phyloP scores from a whole-genome alignment of 2,329 filamentous ascomycete genomes.

The Teratosphaeria zuluensis region DNA sequence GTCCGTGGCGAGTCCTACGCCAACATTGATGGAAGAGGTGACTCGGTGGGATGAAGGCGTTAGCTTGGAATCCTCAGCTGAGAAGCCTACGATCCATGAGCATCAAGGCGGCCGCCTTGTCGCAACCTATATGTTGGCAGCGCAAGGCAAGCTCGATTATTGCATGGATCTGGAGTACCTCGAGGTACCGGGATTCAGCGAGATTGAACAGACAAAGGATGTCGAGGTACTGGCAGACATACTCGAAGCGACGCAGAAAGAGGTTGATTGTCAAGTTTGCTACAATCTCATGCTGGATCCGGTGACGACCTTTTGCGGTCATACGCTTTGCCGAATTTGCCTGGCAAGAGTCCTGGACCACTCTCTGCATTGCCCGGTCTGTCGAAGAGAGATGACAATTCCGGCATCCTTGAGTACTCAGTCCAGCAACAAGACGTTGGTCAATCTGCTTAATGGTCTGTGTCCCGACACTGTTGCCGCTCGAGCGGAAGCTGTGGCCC shows the following conservation, averaged over 20 bases:
- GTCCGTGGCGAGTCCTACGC: constrained; percentile 23
- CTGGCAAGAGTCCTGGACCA: constrained; percentile 68
- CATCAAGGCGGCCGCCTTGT: constrained; percentile 51
- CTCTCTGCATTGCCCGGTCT: constrained; percentile 69
- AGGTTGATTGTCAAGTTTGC: constrained; percentile 84
- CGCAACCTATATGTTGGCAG: constrained; percentile 57
- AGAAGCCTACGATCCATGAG: constrained; percentile 31
- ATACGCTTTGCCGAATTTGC: constrained; percentile 80
- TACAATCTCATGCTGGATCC: constrained; percentile 74
- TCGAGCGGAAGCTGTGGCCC: constrained; percentile 46
- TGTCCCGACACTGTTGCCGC: constrained; percentile 57
- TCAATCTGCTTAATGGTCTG: constrained; percentile 54
- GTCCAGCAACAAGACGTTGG: constrained; percentile 54
- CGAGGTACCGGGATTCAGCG: constrained; percentile 28
- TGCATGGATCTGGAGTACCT: constrained; percentile 44
- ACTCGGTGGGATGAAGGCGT: constrained; percentile 25
- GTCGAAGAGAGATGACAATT: constrained; percentile 55
- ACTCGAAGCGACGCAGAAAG: constrained; percentile 52
- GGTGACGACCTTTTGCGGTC: constrained; percentile 74
- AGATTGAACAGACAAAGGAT: constrained; percentile 33
- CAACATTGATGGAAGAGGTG: constrained; percentile 34
- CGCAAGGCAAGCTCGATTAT: constrained; percentile 51
- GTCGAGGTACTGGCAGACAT: constrained; percentile 45
- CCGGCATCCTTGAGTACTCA: constrained; percentile 41
- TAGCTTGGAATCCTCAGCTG: constrained; percentile 22